Evolutionary conservation across 441 rosid genomes (phyloP), one percentile per base, ranked within the genome.

Genomic region (Brassica hybrid): DNA sequence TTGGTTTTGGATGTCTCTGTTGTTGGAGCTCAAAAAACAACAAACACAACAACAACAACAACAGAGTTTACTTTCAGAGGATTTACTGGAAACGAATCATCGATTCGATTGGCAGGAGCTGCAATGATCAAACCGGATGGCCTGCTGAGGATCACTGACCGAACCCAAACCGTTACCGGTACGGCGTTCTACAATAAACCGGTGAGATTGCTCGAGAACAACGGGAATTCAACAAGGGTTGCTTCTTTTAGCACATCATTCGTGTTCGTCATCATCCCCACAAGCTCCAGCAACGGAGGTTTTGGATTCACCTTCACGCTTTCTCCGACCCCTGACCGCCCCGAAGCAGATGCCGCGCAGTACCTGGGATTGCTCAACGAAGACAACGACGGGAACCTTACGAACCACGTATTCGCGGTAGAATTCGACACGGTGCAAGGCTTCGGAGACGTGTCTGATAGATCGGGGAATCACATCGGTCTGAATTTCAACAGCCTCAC

Each of bases 161-260:
- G 13, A 52, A 60, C 78, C 2, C 8, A 8, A 2, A 4, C 75
- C 36, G 81, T 59, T 11, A 71, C 80, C 8, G 94, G 96, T 27
- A 87, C 80, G 54, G 91, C 90, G 30, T 90, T 91, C 82, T 88
- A 85, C 64, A 7, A 2, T 45, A 41, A 64, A n/a, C 82, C 84
- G 4, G 76, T 91, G 10, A 82, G 74, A 64, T 30, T 81, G 73
- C 72, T 14, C 17, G 67, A 80, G 60, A 54, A 5, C 23, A 17
- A 6, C 18, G 9, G 21, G 7, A 54, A 7, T 54, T 16, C 59
- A 2, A 54, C 61, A 3, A 56, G 6, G 27, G 61, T 56, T 0
- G 13, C 6, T 56, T 56, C 61, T 56, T 56, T 56, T 6, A 56
- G 61, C 61, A 56, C 61, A 17, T 56, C 61, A 0, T 56, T 56